phyloP scores from a whole-genome alignment of 345 rosid genomes.

The Cardamine resedifolia region DNA sequence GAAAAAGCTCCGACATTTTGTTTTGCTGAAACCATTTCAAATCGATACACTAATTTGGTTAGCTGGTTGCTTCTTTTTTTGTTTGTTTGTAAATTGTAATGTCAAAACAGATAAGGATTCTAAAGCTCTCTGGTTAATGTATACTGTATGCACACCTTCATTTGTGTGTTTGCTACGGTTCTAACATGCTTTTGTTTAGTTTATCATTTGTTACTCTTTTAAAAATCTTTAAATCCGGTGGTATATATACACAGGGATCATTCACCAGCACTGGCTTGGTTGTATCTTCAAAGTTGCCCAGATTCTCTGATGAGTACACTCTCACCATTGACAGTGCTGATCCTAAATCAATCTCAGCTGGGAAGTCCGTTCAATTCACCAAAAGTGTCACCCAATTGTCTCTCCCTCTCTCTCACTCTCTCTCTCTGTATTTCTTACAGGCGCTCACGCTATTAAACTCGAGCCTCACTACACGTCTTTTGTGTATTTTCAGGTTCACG shows the following conservation, averaged over 20 bases:
- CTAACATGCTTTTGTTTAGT: background rate
- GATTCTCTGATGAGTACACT: conserved; percentile 88
- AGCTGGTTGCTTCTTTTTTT: background rate
- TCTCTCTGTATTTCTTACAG: conserved; percentile 1
- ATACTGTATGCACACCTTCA: background rate
- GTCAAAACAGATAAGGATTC: background rate
- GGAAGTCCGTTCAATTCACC: conserved; percentile 73
- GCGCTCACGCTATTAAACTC: background rate
- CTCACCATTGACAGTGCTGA: conserved; percentile 84
- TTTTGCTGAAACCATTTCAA: background rate
- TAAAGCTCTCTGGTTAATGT: background rate
- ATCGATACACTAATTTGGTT: background rate
- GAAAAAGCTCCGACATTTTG: background rate
- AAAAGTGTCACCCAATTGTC: conserved; percentile 89
- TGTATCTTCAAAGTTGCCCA: conserved; percentile 85
- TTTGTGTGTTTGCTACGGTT: background rate
- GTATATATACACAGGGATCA: conserved; percentile 59
- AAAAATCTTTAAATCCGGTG: background rate
- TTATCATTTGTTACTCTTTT: background rate
- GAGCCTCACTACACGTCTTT: background rate
- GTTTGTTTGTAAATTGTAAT: too few relatives aligned
- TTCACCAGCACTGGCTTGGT: conserved; percentile 89
- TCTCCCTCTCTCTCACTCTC: conserved; percentile 36
- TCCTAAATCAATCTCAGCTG: conserved; percentile 86
- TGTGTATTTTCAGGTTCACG: conserved; percentile 65